Evolutionary conservation across 2,329 filamentous ascomycete species (phyloP).

Genomic region (Simplicillium sp.): DNA sequence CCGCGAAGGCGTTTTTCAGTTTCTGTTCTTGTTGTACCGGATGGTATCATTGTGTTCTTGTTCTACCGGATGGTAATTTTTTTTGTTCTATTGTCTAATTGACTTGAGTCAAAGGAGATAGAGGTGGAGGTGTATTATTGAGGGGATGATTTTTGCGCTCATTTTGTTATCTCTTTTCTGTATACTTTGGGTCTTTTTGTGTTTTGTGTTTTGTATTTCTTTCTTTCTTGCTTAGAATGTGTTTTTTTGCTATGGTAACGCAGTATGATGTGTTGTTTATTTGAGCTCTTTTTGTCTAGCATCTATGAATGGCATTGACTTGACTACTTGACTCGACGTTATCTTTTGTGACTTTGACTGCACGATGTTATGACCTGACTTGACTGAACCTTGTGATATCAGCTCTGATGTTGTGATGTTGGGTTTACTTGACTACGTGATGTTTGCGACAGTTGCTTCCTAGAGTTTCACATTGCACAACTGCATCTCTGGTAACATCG

Average conservation of each 20-base stretch:
- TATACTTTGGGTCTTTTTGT: conserved; percentile 1
- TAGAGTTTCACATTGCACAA: too few relatives aligned
- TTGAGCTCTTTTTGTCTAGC: conserved; percentile 3
- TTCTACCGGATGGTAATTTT: conserved; percentile 2
- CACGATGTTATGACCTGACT: too few relatives aligned
- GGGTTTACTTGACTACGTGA: too few relatives aligned
- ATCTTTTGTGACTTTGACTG: background rate
- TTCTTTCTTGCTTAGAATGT: conserved; percentile 5
- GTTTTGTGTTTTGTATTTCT: conserved; percentile 9
- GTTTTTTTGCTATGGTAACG: conserved; percentile 3
- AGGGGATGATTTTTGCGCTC: too few relatives aligned
- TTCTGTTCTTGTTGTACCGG: too few relatives aligned
- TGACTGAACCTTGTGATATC: too few relatives aligned
- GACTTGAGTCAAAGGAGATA: background rate
- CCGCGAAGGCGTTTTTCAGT: background rate
- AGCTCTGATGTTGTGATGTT: too few relatives aligned
- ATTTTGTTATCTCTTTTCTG: conserved; percentile 3
- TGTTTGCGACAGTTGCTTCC: too few relatives aligned
- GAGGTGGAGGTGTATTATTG: background rate
- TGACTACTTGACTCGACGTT: background rate
- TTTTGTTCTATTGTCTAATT: conserved; percentile 3
- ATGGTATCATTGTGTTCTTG: conserved; percentile 4
- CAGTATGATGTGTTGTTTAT: background rate
- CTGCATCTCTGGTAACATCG: too few relatives aligned
- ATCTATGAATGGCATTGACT: conserved; percentile 3